A percentile compares a stretch with the other conserved stretches of the same genome.
phyloP scores from a whole-genome alignment of 371 early-diverging fungal genomes.

The Entomophthora muscae region DNA sequence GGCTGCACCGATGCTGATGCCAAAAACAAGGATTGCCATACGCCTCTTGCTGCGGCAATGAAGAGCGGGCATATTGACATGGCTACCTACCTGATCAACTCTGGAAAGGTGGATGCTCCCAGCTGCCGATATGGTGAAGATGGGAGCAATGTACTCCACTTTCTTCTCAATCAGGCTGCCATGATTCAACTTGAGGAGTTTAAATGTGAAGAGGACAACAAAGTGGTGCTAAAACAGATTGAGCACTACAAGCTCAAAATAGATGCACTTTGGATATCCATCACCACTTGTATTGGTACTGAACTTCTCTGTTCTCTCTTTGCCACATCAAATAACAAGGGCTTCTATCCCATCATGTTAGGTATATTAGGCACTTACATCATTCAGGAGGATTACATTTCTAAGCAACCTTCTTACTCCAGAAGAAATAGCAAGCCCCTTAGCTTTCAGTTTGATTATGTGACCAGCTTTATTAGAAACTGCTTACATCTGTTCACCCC shows the following conservation, averaged over 20 bases:
- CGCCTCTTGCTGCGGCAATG: conserved; percentile 26
- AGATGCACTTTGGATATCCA: neutral
- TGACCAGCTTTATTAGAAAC: conserved; percentile 12
- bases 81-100: conserved; percentile 15
- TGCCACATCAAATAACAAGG: conserved; percentile 12
- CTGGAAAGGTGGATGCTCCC: conserved; percentile 16
- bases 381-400: conserved; percentile 11
- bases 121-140: no score
- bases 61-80: conserved; percentile 13
- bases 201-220: neutral
- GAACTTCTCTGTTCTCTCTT: neutral
- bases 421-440: no score
- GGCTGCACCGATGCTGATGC: conserved; percentile 18
- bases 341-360: conserved; percentile 15
- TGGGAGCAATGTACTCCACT: conserved; percentile 22
- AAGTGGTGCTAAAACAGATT: neutral
- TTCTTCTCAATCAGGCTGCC: conserved; percentile 12
- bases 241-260: neutral
- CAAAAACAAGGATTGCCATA: conserved; percentile 15
- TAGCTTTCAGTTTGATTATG: neutral
- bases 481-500: conserved; percentile 12
- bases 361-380: conserved; percentile 12
- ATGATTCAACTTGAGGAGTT: conserved; percentile 9
- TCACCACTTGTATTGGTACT: neutral
- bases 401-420: neutral